Evolutionary conservation across 768 basidiomycete genomes (phyloP).

Genomic region (Pholiota conissans): DNA sequence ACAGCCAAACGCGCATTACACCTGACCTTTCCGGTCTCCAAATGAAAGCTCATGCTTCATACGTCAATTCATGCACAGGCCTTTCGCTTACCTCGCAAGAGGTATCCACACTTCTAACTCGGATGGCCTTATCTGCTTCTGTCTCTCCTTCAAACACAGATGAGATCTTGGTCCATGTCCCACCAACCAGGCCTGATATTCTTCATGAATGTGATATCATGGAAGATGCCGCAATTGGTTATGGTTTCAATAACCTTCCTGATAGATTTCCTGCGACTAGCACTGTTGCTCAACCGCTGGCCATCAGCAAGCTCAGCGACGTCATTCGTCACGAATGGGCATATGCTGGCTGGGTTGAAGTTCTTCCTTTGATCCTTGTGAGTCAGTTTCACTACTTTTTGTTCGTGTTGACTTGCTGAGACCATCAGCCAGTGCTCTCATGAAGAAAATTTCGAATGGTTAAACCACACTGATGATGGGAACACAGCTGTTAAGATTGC

Average conservation of each 20-base stretch:
- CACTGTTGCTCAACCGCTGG: constrained; percentile 91
- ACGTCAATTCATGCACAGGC: constrained; percentile 95
- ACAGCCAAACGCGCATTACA: constrained; percentile 72
- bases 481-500: constrained; percentile 85
- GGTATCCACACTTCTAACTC: constrained; percentile 70
- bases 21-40: constrained; percentile 78
- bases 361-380: constrained; percentile 90
- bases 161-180: constrained; percentile 73
- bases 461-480: constrained; percentile 85
- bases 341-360: constrained; percentile 94
- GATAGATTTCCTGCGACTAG: constrained; percentile 90
- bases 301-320: constrained; percentile 88
- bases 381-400: constrained; percentile 22
- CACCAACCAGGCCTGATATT: constrained; percentile 97
- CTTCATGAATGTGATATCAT: constrained; percentile 98
- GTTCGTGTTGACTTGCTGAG: constrained; percentile 1
- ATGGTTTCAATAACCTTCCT: constrained; percentile 96
- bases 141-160: constrained; percentile 60
- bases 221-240: constrained; percentile 97
- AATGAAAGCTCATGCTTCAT: constrained; percentile 78
- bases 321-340: constrained; percentile 90
- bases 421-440: constrained; percentile 80
- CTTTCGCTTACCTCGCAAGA: constrained; percentile 66
- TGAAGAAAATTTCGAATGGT: constrained; percentile 95
- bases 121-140: constrained; percentile 75